Evolutionary conservation across 2,329 filamentous ascomycete genomes (phyloP).

Genomic region (Pleoardoris graminearum): DNA sequence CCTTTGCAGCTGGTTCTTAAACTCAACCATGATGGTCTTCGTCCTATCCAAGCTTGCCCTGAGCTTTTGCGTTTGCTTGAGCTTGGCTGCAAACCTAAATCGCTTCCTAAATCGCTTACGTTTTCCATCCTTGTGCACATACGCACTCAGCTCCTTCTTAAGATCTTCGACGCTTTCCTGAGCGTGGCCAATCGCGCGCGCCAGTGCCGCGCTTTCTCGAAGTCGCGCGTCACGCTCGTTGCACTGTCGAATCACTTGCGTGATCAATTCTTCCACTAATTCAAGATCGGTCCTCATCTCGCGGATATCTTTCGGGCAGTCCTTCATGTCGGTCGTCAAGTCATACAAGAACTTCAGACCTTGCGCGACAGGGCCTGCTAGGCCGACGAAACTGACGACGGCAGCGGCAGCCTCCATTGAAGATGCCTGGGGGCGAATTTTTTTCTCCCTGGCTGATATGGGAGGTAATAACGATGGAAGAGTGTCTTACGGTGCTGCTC

Average conservation of each 20-base stretch:
- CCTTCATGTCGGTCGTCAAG: slow-evolving; percentile 17
- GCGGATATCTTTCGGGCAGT: slow-evolving; percentile 15
- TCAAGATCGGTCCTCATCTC: slow-evolving; percentile 16
- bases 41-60: slow-evolving; percentile 1
- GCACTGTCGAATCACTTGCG: slow-evolving; percentile 16
- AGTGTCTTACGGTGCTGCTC: slow-evolving; percentile 11
- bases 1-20: not conserved
- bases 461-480: slow-evolving; percentile 11
- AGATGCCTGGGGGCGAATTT: slow-evolving; percentile 8
- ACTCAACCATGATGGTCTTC: not conserved
- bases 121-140: not conserved
- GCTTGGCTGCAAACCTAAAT: not conserved
- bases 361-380: slow-evolving; percentile 15
- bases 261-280: slow-evolving; percentile 15
- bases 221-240: slow-evolving; percentile 14
- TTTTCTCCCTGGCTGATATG: slow-evolving; percentile 12
- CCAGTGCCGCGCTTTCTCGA: slow-evolving; percentile 11
- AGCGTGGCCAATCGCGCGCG: not conserved
- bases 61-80: not conserved
- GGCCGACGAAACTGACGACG: slow-evolving; percentile 15
- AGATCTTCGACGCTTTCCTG: not conserved
- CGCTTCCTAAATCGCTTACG: not conserved
- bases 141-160: not conserved
- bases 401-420: slow-evolving; percentile 16
- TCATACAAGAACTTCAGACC: slow-evolving; percentile 17